Evolutionary conservation across 768 basidiomycete species (phyloP).

Genomic region (Lentinula raphanica): DNA sequence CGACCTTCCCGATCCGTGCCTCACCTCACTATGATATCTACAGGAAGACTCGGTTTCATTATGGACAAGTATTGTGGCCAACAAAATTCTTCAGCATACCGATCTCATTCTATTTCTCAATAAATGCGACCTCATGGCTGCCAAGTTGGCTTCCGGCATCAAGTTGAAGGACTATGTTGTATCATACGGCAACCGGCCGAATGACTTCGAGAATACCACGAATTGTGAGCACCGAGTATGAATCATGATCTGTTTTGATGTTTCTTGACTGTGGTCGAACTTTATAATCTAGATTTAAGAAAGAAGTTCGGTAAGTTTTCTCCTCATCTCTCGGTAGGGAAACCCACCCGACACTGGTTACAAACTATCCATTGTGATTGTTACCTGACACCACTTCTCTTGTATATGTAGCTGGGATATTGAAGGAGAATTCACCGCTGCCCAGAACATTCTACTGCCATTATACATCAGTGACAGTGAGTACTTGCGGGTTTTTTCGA

Average conservation of each 20-base stretch:
- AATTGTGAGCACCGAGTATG: constrained; percentile 44
- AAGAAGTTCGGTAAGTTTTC: constrained; percentile 39
- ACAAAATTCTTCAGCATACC: constrained; percentile 64
- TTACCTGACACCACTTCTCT: background rate
- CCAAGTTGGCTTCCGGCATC: constrained; percentile 62
- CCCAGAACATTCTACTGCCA: constrained; percentile 58
- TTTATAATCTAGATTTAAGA: constrained; percentile 27
- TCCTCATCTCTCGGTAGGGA: background rate
- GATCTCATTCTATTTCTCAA: constrained; percentile 79
- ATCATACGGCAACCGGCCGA: constrained; percentile 63
- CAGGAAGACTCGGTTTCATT: constrained; percentile 75
- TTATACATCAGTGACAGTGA: constrained; percentile 62
- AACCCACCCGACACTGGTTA: background rate
- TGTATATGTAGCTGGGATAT: constrained; percentile 30
- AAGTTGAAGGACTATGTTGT: constrained; percentile 63
- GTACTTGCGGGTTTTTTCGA: constrained; percentile 12
- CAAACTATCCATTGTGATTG: background rate
- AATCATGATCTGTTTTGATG: background rate
- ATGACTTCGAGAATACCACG: constrained; percentile 63
- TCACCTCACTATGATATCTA: background rate
- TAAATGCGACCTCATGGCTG: constrained; percentile 71
- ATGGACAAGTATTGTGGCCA: constrained; percentile 70
- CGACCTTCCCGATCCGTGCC: background rate
- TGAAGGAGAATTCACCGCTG: constrained; percentile 37
- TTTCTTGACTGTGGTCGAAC: background rate